phyloP scores from a whole-genome alignment of 805 yeast genomes.

The Barnettozyma sucrosica region DNA sequence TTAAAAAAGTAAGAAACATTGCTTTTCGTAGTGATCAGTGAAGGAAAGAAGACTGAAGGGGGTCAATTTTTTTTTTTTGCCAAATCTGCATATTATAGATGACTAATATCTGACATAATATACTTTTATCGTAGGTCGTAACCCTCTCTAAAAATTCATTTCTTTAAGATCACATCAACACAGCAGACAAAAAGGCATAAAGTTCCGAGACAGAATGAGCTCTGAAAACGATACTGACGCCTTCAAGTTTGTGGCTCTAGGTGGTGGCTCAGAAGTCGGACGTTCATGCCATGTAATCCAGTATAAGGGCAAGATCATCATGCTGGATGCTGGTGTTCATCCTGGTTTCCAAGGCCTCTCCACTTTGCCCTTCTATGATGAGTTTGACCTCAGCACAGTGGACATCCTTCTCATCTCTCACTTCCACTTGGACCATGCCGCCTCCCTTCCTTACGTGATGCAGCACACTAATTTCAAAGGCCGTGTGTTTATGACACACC shows the following conservation, averaged over 20 bases:
- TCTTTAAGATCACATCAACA: neutral
- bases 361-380: conserved; percentile 93
- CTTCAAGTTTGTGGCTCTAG: conserved; percentile 77
- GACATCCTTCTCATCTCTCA: conserved; percentile 87
- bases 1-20: no score
- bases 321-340: conserved; percentile 98
- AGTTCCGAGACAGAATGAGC: neutral
- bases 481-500: conserved; percentile 97
- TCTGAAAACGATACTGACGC: conserved; percentile 23
- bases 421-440: conserved; percentile 97
- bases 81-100: no score
- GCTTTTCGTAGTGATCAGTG: no score
- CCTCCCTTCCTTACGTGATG: conserved; percentile 96
- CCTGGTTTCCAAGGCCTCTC: conserved; percentile 90
- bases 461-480: conserved; percentile 94
- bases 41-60: no score
- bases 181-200: neutral
- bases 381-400: conserved; percentile 81
- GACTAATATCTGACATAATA: neutral
- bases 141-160: neutral
- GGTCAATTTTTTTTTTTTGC: no score
- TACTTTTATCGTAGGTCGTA: no score
- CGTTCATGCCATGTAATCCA: conserved; percentile 90
- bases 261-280: conserved; percentile 99
- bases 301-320: conserved; percentile 88